Base-by-base conservation (phyloP, 208 protist genomes). In the Trypanosoma platydactyli region DNA sequence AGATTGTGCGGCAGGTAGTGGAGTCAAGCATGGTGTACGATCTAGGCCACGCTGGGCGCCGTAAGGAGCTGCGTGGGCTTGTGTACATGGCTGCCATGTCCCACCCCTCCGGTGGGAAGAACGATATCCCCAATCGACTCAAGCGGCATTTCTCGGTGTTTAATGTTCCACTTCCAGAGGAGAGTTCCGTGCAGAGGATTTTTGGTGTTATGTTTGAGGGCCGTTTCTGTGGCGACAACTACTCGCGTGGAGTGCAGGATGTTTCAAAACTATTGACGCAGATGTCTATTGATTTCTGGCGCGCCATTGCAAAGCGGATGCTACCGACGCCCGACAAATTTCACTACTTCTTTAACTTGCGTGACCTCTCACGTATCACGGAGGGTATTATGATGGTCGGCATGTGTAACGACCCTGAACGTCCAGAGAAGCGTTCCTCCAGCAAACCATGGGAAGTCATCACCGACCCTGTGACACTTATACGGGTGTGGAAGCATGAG, bases 301-400 rank as follows among this genome's bases (percentile, higher is more conserved):
- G 89, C 71, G 67, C 73, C 22, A 95, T 97, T 68, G 76, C 80
- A 38, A 89, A 85, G 67, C 95, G 91, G 63, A 98, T 99, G 93
- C 78, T 99, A 35, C 98, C 98, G 48, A 99, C 97, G 1, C 97
- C 98, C 18, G 90, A 95, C 60, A 99, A 99, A 81, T 99, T 99
- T 79, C 97, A 99, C 79, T 99, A 99, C 89, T 91, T 99, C 57
- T 99, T 99, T 84, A 99, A 99, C 84, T 83, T 99, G 74, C 88
- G 97, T 58, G 98, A 99, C 62, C 81, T 99, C 9, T 97, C 94
- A 6, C 84, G 85, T 40, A 97, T 99, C 49, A 98, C 97, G 58
- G 91, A 98, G 69, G 98, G 98, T 67, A 81, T 99, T 46, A 92
- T 98, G 80, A 80, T 92, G 42, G 80, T 91, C 3, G 85, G 86